Evolutionary conservation across 2,329 filamentous ascomycete species (phyloP).

Genomic region (Aspergillus brunneoviolaceus): DNA sequence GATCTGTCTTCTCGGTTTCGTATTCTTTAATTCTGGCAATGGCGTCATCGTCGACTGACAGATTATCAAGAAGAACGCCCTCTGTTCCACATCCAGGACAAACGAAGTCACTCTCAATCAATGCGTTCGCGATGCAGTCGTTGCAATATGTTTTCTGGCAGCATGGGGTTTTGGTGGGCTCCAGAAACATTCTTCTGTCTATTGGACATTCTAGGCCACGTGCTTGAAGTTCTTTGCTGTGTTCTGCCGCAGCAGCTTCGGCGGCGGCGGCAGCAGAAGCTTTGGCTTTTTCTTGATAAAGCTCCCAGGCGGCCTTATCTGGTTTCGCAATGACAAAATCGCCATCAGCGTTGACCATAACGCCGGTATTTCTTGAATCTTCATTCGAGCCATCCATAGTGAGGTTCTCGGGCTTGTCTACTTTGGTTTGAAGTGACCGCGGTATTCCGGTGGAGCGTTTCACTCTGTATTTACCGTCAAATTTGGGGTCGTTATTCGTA

Average conservation of each 20-base stretch:
- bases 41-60: constrained; percentile 77
- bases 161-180: constrained; percentile 98
- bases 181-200: constrained; percentile 97
- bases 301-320: constrained; percentile 93
- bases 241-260: constrained; percentile 72
- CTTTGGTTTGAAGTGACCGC: constrained; percentile 88
- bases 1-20: constrained; percentile 53
- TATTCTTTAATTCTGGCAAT: constrained; percentile 77
- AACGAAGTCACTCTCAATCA: constrained; percentile 96
- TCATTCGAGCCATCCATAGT: constrained; percentile 74
- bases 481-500: constrained; percentile 97
- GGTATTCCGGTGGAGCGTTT: constrained; percentile 97
- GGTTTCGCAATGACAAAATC: constrained; percentile 96
- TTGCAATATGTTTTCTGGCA: constrained; percentile 98
- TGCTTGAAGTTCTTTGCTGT: constrained; percentile 83
- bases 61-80: constrained; percentile 88
- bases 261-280: constrained; percentile 79
- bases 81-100: constrained; percentile 91
- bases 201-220: constrained; percentile 88
- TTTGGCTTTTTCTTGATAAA: constrained; percentile 93
- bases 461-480: constrained; percentile 87
- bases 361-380: constrained; percentile 76
- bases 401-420: constrained; percentile 82
- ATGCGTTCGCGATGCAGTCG: constrained; percentile 98
- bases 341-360: constrained; percentile 97